Conservation (phyloP, 2,329 filamentous ascomycete species). For the Stagonosporopsis chrysanthemi region DNA sequence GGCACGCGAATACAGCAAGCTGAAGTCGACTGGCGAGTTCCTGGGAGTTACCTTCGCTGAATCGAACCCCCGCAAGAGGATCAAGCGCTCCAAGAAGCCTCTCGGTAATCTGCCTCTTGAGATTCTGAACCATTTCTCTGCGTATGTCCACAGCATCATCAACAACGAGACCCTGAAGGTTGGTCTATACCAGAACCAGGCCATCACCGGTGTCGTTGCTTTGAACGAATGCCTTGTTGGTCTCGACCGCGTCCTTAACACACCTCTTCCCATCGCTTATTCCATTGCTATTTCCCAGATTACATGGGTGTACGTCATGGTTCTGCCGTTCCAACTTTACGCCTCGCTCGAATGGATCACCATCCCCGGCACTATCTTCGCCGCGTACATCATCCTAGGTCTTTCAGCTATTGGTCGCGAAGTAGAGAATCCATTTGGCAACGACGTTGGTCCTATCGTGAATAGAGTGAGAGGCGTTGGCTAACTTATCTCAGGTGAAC, state of each 20-base stretch:
- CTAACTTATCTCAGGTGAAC: conserved; percentile 54
- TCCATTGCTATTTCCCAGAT: conserved; percentile 86
- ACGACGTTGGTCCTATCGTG: conserved; percentile 63
- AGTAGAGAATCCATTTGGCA: conserved; percentile 85
- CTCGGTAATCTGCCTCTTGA: conserved; percentile 86
- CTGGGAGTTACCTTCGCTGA: conserved; percentile 78
- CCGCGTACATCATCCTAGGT: conserved; percentile 84
- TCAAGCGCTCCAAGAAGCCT: conserved; percentile 76
- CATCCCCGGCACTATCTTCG: conserved; percentile 76
- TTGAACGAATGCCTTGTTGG: conserved; percentile 77
- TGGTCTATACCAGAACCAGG: conserved; percentile 66
- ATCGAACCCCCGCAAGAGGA: conserved; percentile 77
- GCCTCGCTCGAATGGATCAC: conserved; percentile 71
- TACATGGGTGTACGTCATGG: conserved; percentile 82
- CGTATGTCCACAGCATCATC: conserved; percentile 70
- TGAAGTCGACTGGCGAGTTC: conserved; percentile 74
- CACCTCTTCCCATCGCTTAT: conserved; percentile 83
- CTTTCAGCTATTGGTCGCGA: conserved; percentile 79
- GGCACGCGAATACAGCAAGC: conserved; percentile 37
- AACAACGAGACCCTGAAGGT: conserved; percentile 63
- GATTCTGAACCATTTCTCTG: conserved; percentile 74
- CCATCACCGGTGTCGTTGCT: conserved; percentile 65
- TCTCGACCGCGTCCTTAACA: conserved; percentile 80
- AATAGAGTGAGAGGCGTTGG: no score
- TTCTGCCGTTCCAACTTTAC: conserved; percentile 83